Conservation (phyloP, 371 early-diverging fungal species). For the Apophysomyces ossiformis region DNA sequence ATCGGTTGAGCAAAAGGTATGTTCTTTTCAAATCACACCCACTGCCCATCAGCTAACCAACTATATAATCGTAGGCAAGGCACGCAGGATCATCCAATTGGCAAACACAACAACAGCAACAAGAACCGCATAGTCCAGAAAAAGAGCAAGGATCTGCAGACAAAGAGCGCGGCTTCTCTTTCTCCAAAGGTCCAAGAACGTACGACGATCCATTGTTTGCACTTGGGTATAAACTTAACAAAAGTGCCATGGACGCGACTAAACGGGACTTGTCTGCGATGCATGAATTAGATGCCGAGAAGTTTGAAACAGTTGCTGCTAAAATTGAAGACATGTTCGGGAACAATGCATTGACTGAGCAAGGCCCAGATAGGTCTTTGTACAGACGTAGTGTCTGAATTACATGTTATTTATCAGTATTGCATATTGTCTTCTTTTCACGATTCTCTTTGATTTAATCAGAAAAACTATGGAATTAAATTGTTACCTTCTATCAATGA, state of each 20-base stretch:
- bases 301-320: constrained; percentile 22
- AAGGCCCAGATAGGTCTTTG: constrained; percentile 16
- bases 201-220: neutral
- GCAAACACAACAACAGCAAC: neutral
- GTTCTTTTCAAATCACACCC: neutral
- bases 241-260: constrained; percentile 25
- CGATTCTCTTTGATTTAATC: too few relatives aligned
- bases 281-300: constrained; percentile 18
- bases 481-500: neutral
- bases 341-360: constrained; percentile 20
- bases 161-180: neutral
- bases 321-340: constrained; percentile 29
- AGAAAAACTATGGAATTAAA: neutral
- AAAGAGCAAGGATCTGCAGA: neutral
- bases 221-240: constrained; percentile 17
- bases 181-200: neutral
- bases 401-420: neutral
- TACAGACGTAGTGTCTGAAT: neutral
- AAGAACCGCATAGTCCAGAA: neutral
- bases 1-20: neutral
- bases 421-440: neutral
- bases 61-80: neutral
- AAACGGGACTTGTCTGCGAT: constrained; percentile 22
- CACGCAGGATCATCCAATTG: constrained; percentile 6
- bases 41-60: neutral